These are phyloP conservation scores for Saturnispora quitensis DNA, from an alignment of 805 yeast species.

Conservation along the genomic window DNA sequence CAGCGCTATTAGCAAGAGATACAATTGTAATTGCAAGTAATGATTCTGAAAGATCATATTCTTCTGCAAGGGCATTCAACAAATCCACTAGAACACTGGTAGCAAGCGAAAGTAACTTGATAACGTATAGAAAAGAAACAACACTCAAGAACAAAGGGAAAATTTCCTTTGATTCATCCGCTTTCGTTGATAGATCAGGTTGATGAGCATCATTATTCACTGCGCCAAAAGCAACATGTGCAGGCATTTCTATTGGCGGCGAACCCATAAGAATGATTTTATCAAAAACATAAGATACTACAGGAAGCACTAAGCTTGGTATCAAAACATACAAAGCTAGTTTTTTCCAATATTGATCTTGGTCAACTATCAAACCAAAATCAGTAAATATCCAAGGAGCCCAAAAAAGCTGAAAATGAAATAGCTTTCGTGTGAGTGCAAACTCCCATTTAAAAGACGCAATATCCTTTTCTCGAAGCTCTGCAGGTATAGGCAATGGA, in stretches of 20 bases:
- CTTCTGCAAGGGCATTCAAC: conserved; percentile 36
- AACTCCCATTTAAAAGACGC: conserved; percentile 16
- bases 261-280: neutral
- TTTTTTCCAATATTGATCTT: neutral
- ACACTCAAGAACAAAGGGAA: conserved; percentile 19
- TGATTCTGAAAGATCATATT: conserved; percentile 38
- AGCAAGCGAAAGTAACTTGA: conserved; percentile 23
- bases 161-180: conserved; percentile 3
- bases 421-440: conserved; percentile 18
- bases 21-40: conserved; percentile 40
- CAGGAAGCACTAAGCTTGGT: conserved; percentile 4
- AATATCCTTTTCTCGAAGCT: conserved; percentile 6
- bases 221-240: neutral
- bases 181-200: neutral
- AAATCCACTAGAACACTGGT: conserved; percentile 25
- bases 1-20: conserved; percentile 42
- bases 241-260: conserved; percentile 4
- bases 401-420: conserved; percentile 23
- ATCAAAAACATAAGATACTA: neutral
- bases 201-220: neutral
- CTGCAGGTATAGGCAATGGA: conserved; percentile 21
- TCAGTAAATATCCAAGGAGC: conserved; percentile 9
- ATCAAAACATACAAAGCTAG: conserved; percentile 15
- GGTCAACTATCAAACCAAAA: conserved; percentile 3
- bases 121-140: conserved; percentile 24